Base-by-base conservation (phyloP, 2,329 filamentous ascomycete genomes). In the Metarhizium robertsii region DNA sequence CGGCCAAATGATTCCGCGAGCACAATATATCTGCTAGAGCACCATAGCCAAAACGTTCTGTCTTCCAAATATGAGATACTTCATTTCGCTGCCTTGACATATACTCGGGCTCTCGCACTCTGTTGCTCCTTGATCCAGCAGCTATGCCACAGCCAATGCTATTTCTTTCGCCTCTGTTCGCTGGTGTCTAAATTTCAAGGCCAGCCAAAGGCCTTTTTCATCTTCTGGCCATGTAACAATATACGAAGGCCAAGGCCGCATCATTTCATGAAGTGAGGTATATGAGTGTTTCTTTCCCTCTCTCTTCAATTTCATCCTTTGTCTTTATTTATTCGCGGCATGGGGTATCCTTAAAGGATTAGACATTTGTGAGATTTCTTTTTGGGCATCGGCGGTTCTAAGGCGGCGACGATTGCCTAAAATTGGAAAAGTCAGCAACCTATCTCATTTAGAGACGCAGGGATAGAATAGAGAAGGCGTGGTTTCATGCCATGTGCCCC, bases 391-490 rank as follows among this genome's bases (percentile, higher is more conserved):
- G 89, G 88, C 47, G 92, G 92, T 74, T 97, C 92, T 61, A 97
- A 79, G 46, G 92, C 92, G 60, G 92, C 92, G 61, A 97, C 92
- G 66, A 97, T 97, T 32, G 92, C 92, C 92, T 96, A 40, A 32
- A 47, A 30, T 34, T 18, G n/a, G 57, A 66, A 67, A 60, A 52
- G 42, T 25, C 32, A 30, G 25, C 34, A 13, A 13, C 8, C 8
- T 25, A 29, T 16, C 38, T 16, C 10, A 6, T 48, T 34, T 34
- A 11, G 38, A n/a, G 38, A 40, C 45, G 10, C 13, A 18, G 18
- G 18, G 43, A 46, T 25, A 29, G 43, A 30, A 20, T 20, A 14
- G 13, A 16, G 0, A 40, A 16, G 14, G 38, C 11, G 45, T 8
- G 14, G 6, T 20, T 5, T 11, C 11, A 18, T 29, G 20, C 13